Conservation (phyloP, 441 rosid species). For the Adansonia gregorii region DNA sequence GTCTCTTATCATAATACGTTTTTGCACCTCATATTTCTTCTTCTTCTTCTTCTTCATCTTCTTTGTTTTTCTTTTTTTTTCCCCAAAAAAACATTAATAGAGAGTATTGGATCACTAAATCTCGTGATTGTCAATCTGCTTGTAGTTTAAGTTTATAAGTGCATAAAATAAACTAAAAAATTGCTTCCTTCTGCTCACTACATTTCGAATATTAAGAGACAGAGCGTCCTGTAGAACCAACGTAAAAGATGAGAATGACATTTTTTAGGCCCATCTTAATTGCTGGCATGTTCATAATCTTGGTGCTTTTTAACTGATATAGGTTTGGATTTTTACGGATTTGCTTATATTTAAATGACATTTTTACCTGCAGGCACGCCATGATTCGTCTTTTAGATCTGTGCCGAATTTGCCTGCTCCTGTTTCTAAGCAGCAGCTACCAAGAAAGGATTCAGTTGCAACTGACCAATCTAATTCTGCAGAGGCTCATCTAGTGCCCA, state of each 20-base stretch:
- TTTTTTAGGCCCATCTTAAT: conserved; percentile 12
- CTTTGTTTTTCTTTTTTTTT: neutral
- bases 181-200: neutral
- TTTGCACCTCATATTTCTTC: neutral
- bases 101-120: neutral
- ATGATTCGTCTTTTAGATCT: conserved; percentile 50
- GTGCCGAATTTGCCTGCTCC: conserved; percentile 63
- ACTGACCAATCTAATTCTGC: conserved; percentile 50
- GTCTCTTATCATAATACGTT: conserved; percentile 1
- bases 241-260: neutral
- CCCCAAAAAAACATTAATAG: neutral
- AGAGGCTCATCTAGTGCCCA: conserved; percentile 53
- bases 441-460: conserved; percentile 53
- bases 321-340: conserved; percentile 15
- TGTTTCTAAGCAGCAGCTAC: conserved; percentile 55
- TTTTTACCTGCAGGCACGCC: conserved; percentile 64
- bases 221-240: neutral
- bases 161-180: neutral
- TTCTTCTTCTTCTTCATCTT: too few relatives aligned
- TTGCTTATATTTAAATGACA: conserved; percentile 19
- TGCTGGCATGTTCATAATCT: conserved; percentile 7
- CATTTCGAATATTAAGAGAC: neutral
- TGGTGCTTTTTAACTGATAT: conserved; percentile 15
- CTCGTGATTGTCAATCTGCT: neutral
- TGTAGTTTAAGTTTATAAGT: neutral